Evolutionary conservation across 2,329 filamentous ascomycete genomes (phyloP), one percentile per base, ranked within the genome.

Genomic region (Epicoccum sorghinum): DNA sequence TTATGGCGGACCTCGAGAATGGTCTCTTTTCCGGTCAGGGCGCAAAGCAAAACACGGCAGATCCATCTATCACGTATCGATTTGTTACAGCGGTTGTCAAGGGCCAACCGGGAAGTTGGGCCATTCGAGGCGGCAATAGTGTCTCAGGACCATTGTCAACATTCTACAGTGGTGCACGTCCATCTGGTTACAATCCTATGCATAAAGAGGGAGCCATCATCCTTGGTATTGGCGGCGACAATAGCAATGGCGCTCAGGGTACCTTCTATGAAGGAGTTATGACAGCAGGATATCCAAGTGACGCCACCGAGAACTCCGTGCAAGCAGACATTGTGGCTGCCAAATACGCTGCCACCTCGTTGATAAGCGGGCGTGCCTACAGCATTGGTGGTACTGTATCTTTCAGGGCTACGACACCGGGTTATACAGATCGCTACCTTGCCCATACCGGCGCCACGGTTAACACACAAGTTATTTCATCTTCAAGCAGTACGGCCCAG

Each of bases 171-270:
- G 86, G 86, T 4, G 74, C 62, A 1, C 82, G 86, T 3, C 86
- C 86, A 4, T 58, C 66, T 12, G 84, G 83, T 8, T 88, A 88
- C 72, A 82, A 86, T 66, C 73, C 77, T 0, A 89, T 88, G 86
- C 76, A 64, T 59, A 87, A 88, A 60, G 85, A 89, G 65, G 86
- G 86, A 10, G 81, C 85, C 51, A 86, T 89, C 39, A 80, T 88
- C 53, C 83, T 88, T n/a, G 86, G 86, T n/a, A 87, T 88, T 48
- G 86, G 86, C n/a, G 86, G 86, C 7, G 86, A 88, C 61, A 89
- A 86, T 73, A 86, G 83, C 65, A 74, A 77, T 61, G 64, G 81
- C 41, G 85, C 78, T 0, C 83, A 86, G 65, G 85, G 86, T 24
- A 87, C 85, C 0, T 86, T 86, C 64, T 86, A 88, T 69, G 86